A percentile compares a stretch with the other conserved stretches of the same genome.
phyloP scores from a whole-genome alignment of 2,329 filamentous ascomycete genomes.

The Orbilia brochopaga region DNA sequence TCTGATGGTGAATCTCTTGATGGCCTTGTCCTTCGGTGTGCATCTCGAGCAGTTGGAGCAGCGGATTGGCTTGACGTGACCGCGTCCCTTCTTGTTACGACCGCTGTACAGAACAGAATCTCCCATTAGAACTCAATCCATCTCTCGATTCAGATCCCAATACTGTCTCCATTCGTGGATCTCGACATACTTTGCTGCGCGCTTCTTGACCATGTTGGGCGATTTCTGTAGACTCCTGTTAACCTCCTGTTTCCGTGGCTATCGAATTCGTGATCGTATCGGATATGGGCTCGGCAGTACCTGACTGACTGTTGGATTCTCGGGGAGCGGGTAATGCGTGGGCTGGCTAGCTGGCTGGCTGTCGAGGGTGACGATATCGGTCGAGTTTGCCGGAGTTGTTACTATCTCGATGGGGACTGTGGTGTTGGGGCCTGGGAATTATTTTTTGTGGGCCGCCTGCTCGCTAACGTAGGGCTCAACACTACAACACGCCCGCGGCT shows the following conservation, averaged over 20 bases:
- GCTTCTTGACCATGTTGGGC: constrained; percentile 72
- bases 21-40: constrained; percentile 99
- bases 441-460: constrained; percentile 46
- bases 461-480: constrained; percentile 51
- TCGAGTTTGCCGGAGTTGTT: constrained; percentile 28
- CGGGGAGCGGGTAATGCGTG: constrained; percentile 15
- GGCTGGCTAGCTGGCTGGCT: constrained; percentile 9
- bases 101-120: constrained; percentile 66
- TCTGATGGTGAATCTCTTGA: constrained; percentile 99
- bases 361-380: constrained; percentile 33
- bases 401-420: constrained; percentile 40
- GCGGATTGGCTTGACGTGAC: constrained; percentile 99
- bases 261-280: constrained; percentile 11
- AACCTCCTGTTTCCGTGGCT: constrained; percentile 14
- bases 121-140: constrained; percentile 31
- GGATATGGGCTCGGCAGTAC: constrained; percentile 33
- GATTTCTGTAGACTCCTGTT: constrained; percentile 38
- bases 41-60: constrained; percentile 81
- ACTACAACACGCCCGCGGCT: constrained; percentile 38
- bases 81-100: constrained; percentile 99
- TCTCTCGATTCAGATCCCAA: constrained; percentile 6
- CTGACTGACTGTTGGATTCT: constrained; percentile 37
- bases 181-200: constrained; percentile 71
- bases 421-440: constrained; percentile 28
- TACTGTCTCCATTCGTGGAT: neutral